phyloP scores from a whole-genome alignment of 2,329 filamentous ascomycete genomes.

The Lasiodiplodia sp. region DNA sequence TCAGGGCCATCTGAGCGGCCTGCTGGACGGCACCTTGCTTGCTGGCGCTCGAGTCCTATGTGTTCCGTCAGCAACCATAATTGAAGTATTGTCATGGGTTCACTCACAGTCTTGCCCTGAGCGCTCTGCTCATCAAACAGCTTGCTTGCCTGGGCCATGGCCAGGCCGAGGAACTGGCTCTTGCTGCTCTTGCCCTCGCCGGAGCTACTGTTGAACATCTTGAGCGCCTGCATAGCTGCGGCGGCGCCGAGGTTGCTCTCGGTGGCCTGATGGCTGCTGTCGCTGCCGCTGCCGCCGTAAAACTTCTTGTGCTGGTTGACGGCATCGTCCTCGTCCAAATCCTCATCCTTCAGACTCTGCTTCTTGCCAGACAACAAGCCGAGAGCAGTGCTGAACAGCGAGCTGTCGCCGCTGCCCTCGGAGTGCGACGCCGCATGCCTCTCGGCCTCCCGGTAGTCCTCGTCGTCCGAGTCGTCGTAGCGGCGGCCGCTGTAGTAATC shows the following conservation, averaged over 20 bases:
- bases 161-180: conserved; percentile 82
- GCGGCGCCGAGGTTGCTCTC: conserved; percentile 67
- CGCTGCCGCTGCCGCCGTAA: conserved; percentile 65
- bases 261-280: conserved; percentile 52
- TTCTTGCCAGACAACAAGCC: conserved; percentile 63
- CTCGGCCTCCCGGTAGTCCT: conserved; percentile 63
- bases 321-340: conserved; percentile 70
- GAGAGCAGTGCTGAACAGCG: conserved; percentile 65
- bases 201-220: conserved; percentile 73
- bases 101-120: conserved; percentile 60
- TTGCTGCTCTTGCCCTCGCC: conserved; percentile 58
- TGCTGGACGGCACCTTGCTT: conserved; percentile 82
- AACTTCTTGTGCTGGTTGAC: conserved; percentile 78
- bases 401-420: conserved; percentile 56
- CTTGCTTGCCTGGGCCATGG: conserved; percentile 87
- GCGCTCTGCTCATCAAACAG: conserved; percentile 69
- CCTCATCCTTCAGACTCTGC: conserved; percentile 56
- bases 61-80: conserved; percentile 34
- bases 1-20: conserved; percentile 85
- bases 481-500: conserved; percentile 49
- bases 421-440: conserved; percentile 63
- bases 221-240: conserved; percentile 81
- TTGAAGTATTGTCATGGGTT: conserved; percentile 56
- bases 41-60: conserved; percentile 61
- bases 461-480: conserved; percentile 48